Evolutionary conservation across 1,284 basidiomycete species (phyloP).

Genomic region (Ceraceosorus guamensis): DNA sequence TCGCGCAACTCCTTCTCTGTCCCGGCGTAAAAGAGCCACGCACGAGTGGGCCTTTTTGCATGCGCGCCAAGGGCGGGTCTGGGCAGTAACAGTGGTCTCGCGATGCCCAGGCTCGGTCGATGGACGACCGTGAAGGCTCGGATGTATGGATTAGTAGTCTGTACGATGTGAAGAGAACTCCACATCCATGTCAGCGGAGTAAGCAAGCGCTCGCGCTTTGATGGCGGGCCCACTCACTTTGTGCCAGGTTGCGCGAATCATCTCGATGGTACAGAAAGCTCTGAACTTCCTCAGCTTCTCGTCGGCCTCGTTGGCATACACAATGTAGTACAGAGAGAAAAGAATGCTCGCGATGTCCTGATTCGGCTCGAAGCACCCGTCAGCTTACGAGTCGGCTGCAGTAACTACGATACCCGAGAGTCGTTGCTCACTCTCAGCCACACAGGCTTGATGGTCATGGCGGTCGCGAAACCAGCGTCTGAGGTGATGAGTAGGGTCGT

Average conservation of each 20-base stretch:
- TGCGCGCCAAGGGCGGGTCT: constrained; percentile 55
- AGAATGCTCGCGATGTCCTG: constrained; percentile 58
- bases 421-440: constrained; percentile 59
- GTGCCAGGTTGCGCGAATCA: constrained; percentile 91
- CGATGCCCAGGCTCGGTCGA: constrained; percentile 59
- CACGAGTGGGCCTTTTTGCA: constrained; percentile 66
- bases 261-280: constrained; percentile 87
- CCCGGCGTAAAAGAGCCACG: constrained; percentile 74
- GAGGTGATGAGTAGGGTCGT: background rate
- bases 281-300: constrained; percentile 76
- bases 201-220: background rate
- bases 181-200: background rate
- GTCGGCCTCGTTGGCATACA: constrained; percentile 86
- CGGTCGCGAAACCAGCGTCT: constrained; percentile 87
- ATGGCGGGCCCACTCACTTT: constrained; percentile 52
- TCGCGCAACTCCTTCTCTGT: constrained; percentile 59
- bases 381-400: no score
- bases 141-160: constrained; percentile 79
- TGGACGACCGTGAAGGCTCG: constrained; percentile 61
- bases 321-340: constrained; percentile 84
- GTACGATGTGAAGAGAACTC: background rate
- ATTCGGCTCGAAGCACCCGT: no score
- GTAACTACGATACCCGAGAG: no score
- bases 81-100: constrained; percentile 69
- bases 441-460: constrained; percentile 83